A percentile compares a stretch with the other conserved stretches of the same genome.
These are phyloP conservation scores for Xylaria sp. DNA, from an alignment of 2,329 filamentous ascomycete genomes.

Conservation along the genomic window DNA sequence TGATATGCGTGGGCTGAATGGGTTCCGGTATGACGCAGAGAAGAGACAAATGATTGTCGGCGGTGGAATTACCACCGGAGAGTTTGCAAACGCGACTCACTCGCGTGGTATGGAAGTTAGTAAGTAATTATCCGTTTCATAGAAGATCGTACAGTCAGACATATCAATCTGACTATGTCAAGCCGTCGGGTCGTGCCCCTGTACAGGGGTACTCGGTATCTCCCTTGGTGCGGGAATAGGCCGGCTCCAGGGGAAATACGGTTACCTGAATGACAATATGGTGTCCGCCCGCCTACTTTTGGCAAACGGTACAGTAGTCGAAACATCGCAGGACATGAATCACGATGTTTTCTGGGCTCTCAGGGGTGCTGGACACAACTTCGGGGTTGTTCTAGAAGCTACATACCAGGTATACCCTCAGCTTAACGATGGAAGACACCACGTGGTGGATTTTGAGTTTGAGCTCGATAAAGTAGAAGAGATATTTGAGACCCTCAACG, in stretches of 20 bases:
- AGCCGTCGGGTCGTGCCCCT: slow-evolving; percentile 31
- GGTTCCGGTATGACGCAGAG: not conserved
- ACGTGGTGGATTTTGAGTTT: slow-evolving; percentile 13
- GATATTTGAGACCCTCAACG: slow-evolving; percentile 5
- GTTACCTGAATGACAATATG: slow-evolving; percentile 26
- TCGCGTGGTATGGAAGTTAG: slow-evolving; percentile 21
- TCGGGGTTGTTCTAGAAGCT: slow-evolving; percentile 32
- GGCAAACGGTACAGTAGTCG: slow-evolving; percentile 29
- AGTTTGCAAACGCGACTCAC: slow-evolving; percentile 10
- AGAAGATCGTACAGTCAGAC: not conserved
- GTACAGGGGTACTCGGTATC: slow-evolving; percentile 17
- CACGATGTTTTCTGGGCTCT: slow-evolving; percentile 35
- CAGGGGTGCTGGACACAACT: slow-evolving; percentile 33
- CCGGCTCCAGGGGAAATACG: slow-evolving; percentile 31
- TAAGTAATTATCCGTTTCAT: slow-evolving; percentile 1
- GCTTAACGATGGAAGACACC: slow-evolving; percentile 14
- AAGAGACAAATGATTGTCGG: slow-evolving; percentile 19
- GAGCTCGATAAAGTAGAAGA: slow-evolving; percentile 11
- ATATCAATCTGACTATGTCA: not conserved
- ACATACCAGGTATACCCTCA: slow-evolving; percentile 18
- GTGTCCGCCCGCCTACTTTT: slow-evolving; percentile 16
- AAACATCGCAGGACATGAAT: slow-evolving; percentile 19
- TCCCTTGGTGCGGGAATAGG: slow-evolving; percentile 34
- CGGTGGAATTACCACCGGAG: slow-evolving; percentile 12
- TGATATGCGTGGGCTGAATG: slow-evolving; percentile 14